These are phyloP conservation scores for Chamaenerion angustifolium DNA, from an alignment of 345 rosid genomes.

Conservation along the genomic window DNA sequence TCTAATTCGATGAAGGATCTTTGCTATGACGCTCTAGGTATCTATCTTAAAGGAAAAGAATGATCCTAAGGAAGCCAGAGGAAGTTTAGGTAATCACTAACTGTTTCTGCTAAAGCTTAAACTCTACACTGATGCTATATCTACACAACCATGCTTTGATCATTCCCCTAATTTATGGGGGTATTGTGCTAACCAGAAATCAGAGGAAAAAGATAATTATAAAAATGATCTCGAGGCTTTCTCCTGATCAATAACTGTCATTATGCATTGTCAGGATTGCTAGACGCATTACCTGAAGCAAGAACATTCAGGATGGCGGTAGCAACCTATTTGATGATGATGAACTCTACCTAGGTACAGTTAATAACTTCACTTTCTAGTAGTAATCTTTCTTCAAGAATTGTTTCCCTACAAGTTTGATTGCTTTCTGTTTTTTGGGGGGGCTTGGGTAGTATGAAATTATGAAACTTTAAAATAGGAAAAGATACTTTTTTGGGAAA, in stretches of 20 bases:
- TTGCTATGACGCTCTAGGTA: constrained; percentile 47
- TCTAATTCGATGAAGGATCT: constrained; percentile 54
- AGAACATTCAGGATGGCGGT: constrained; percentile 61
- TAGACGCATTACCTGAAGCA: constrained; percentile 58
- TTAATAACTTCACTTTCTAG: too few species aligned
- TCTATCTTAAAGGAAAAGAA: constrained; percentile 29
- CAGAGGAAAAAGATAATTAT: background rate
- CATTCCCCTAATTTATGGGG: background rate
- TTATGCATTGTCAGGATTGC: constrained; percentile 23
- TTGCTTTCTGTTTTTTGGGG: too few species aligned
- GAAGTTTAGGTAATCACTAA: constrained; percentile 23
- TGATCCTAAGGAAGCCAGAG: constrained; percentile 45
- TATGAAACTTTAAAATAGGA: too few species aligned
- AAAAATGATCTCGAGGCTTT: background rate
- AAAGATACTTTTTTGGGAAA: too few species aligned
- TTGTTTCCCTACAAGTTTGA: too few species aligned
- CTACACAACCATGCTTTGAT: background rate
- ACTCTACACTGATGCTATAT: too few species aligned
- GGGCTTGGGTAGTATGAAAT: too few species aligned
- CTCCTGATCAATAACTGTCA: background rate
- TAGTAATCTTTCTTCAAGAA: too few species aligned
- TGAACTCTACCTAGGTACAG: constrained; percentile 31
- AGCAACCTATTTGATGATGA: constrained; percentile 53
- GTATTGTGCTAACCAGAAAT: too few species aligned
- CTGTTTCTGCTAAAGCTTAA: background rate